Percentiles rank a stretch among this genome's conserved stretches.
Conservation (phyloP, 345 rosid genomes). For the Aethionema arabicum region DNA sequence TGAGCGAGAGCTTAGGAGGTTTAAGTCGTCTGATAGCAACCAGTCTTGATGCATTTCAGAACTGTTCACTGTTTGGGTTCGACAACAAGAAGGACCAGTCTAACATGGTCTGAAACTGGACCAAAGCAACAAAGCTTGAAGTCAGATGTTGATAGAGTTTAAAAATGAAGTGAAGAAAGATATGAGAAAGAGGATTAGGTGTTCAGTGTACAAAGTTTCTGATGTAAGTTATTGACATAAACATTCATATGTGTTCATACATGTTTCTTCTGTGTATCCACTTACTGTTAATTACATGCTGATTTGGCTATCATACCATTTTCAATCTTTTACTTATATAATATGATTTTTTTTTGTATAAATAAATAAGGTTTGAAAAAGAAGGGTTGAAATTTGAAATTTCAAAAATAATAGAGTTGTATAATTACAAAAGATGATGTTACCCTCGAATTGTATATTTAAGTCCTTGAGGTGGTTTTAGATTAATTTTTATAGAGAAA, state of each 20-base stretch:
- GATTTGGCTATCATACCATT: conserved; percentile 21
- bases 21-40: conserved; percentile 87
- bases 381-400: no score
- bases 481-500: no score
- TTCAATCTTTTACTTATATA: neutral
- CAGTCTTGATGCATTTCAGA: conserved; percentile 94
- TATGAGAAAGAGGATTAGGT: conserved; percentile 26
- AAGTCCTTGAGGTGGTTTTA: no score
- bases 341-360: neutral
- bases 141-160: conserved; percentile 34
- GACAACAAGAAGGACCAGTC: conserved; percentile 73
- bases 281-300: conserved; percentile 23
- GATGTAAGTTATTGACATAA: conserved; percentile 27
- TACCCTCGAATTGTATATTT: no score
- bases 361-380: neutral
- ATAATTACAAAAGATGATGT: no score
- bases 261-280: conserved; percentile 28
- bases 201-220: conserved; percentile 35
- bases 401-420: no score
- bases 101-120: conserved; percentile 54
- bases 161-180: conserved; percentile 26
- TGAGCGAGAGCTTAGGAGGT: conserved; percentile 78
- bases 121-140: conserved; percentile 27
- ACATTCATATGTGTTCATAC: conserved; percentile 25
- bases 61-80: conserved; percentile 59